Evolutionary conservation across 164 flowering plant genomes (phyloP).

Genomic region (Sedum album): DNA sequence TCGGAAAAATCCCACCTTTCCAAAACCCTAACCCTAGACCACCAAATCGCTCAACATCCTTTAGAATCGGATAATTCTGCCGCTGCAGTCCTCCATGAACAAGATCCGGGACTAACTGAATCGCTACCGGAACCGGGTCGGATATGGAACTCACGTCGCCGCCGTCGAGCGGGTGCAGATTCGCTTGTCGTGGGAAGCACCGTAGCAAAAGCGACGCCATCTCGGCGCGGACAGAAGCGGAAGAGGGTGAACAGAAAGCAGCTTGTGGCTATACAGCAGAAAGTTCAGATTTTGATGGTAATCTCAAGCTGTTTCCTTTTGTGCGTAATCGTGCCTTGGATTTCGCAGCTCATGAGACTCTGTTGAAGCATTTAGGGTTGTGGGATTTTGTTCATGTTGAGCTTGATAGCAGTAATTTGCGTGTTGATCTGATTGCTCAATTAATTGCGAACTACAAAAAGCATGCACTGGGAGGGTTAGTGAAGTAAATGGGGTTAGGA

Average conservation of each 20-base stretch:
- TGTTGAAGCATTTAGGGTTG: conserved; percentile 49
- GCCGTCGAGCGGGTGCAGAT: too few species aligned
- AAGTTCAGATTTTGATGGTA: conserved; percentile 22
- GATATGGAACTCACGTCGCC: too few species aligned
- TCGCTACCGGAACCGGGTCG: too few species aligned
- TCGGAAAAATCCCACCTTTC: too few species aligned
- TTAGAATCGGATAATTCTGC: too few species aligned
- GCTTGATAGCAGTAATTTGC: conserved; percentile 39
- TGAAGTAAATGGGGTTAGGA: conserved; percentile 36
- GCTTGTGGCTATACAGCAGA: conserved; percentile 30
- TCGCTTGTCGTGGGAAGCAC: too few species aligned
- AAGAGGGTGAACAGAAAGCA: conserved; percentile 11
- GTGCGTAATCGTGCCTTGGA: conserved; percentile 43
- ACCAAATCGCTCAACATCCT: too few species aligned
- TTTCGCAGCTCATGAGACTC: conserved; percentile 43
- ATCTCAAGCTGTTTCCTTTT: conserved; percentile 54
- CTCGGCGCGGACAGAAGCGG: too few species aligned
- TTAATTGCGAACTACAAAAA: conserved; percentile 40
- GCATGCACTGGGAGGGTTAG: conserved; percentile 21
- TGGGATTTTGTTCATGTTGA: conserved; percentile 79
- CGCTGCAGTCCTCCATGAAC: too few species aligned
- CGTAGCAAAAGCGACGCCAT: neutral
- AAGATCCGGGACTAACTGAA: too few species aligned
- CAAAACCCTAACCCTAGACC: conserved; percentile 24
- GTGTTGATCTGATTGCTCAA: conserved; percentile 46